Evolutionary conservation across 2,329 filamentous ascomycete genomes (phyloP).

Genomic region (Sporothrix brunneoviolacea): DNA sequence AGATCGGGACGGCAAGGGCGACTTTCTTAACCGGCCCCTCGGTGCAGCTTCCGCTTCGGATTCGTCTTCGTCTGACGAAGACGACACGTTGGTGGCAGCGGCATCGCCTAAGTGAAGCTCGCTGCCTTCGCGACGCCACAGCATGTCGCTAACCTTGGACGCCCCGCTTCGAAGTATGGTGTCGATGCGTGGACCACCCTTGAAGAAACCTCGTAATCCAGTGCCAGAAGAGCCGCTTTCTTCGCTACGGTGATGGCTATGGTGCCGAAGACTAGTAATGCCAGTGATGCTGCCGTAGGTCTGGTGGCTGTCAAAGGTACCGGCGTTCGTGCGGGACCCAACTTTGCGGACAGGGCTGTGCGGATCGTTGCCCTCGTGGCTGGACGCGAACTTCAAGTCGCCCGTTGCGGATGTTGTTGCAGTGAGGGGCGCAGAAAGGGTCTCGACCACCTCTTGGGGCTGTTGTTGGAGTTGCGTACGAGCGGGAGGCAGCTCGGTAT

Average conservation of each 20-base stretch:
- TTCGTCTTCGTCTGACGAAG: conserved; percentile 34
- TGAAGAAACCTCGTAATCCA: conserved; percentile 9
- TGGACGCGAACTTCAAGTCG: conserved; percentile 10
- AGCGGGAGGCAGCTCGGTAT: conserved; percentile 5
- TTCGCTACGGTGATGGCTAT: conserved; percentile 22
- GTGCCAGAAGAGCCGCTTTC: not conserved
- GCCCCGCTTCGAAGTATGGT: conserved; percentile 58
- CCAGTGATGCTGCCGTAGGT: conserved; percentile 44
- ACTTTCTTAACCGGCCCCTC: conserved; percentile 33
- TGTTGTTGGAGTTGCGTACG: conserved; percentile 14
- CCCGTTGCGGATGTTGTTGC: not conserved
- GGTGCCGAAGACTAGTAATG: conserved; percentile 41
- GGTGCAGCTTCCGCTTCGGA: conserved; percentile 38
- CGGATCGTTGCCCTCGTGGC: conserved; percentile 23
- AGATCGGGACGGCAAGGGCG: conserved; percentile 26
- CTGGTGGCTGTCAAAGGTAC: conserved; percentile 40
- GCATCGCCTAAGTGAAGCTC: conserved; percentile 8
- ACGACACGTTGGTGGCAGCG: conserved; percentile 24
- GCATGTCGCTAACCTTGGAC: conserved; percentile 49
- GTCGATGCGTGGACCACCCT: conserved; percentile 58
- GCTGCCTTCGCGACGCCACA: conserved; percentile 47
- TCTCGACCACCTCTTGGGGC: not conserved
- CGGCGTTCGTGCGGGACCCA: conserved; percentile 24
- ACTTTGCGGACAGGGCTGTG: conserved; percentile 34
- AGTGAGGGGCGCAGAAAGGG: not conserved